Evolutionary conservation across 2,329 filamentous ascomycete species (phyloP).

Genomic region (Microcera coccophila): DNA sequence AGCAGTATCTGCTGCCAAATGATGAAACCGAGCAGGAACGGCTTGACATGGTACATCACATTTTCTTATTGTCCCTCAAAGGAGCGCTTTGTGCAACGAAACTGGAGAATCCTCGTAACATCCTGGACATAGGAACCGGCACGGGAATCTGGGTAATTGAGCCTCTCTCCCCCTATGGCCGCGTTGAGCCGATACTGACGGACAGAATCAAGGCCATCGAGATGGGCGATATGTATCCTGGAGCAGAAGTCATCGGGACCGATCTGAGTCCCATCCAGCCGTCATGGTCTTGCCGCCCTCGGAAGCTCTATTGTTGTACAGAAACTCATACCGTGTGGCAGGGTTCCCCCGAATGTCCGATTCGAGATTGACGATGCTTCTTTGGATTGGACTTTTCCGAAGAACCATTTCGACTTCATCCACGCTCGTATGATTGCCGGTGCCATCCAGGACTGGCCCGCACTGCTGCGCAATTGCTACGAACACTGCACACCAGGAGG

Average conservation of each 20-base stretch:
- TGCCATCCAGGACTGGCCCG: slow-evolving; percentile 54
- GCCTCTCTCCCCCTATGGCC: too few species aligned
- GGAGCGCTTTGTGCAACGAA: slow-evolving; percentile 45
- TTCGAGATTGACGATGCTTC: slow-evolving; percentile 58
- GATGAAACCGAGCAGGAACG: slow-evolving; percentile 58
- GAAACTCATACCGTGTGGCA: slow-evolving; percentile 49
- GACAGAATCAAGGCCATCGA: too few species aligned
- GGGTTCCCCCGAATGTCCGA: slow-evolving; percentile 52
- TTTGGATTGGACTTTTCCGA: slow-evolving; percentile 51
- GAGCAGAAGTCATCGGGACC: slow-evolving; percentile 4
- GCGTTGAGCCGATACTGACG: background rate
- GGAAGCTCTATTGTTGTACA: slow-evolving; percentile 40
- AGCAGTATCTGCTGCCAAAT: slow-evolving; percentile 56
- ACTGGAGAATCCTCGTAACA: slow-evolving; percentile 45
- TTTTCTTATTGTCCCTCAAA: slow-evolving; percentile 47
- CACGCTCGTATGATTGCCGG: slow-evolving; percentile 56
- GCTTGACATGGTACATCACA: slow-evolving; percentile 54
- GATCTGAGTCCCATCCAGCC: slow-evolving; percentile 11
- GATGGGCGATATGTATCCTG: slow-evolving; percentile 46
- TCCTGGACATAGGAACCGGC: slow-evolving; percentile 57
- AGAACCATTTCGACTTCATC: slow-evolving; percentile 57
- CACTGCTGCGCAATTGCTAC: slow-evolving; percentile 43
- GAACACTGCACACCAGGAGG: slow-evolving; percentile 31
- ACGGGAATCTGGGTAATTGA: slow-evolving; percentile 60
- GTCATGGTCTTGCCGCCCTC: too few species aligned